Base-by-base conservation (phyloP, 1,284 basidiomycete genomes). In the Boletus semigastroideus region DNA sequence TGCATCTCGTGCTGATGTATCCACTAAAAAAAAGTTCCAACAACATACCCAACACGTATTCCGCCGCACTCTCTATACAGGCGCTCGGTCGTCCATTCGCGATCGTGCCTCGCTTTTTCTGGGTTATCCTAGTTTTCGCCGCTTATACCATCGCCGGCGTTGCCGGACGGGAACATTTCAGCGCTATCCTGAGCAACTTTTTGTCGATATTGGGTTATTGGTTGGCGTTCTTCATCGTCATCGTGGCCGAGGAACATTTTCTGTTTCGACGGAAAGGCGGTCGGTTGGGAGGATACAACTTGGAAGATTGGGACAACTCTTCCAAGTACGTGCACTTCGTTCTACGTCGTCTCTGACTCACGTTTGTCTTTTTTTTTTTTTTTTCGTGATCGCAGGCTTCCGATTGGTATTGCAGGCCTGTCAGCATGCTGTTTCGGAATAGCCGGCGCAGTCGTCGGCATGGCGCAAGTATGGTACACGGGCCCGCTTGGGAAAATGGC, bases 121-220 rank as follows among this genome's bases (percentile, higher is more conserved):
- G 82, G 77, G 80, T 82, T 4, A 56, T 83, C 40, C 52, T 84
- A 25, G 73, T 77, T 13, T 80, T 80, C 57, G 64, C 76, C 16
- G 68, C 75, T 42, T 81, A 83, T 65, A 81, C 84, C 27, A 72
- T 83, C 34, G 78, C 83, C 0, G 81, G 82, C 16, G 78, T 87
- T 42, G 81, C 77, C 3, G 85, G 85, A 2, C 77, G 82, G 39
- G 76, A 80, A 52, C 79, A 82, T 61, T 85, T 87, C 63, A 77
- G 77, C 38, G 72, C 71, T 38, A 82, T 86, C 42, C 72, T 87
- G 6, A 72, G 65, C 36, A 84, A 78, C 62, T 74, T 76, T 66
- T 66, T 84, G 30, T 68, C 76, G 19, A 76, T 87, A 46, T 69
- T 86, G 22, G 78, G 79, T n/a, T 86, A 87, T 67, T 87, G 83